Base-by-base conservation (phyloP, 169 alveolate species). In the Eimeria acervulina region DNA sequence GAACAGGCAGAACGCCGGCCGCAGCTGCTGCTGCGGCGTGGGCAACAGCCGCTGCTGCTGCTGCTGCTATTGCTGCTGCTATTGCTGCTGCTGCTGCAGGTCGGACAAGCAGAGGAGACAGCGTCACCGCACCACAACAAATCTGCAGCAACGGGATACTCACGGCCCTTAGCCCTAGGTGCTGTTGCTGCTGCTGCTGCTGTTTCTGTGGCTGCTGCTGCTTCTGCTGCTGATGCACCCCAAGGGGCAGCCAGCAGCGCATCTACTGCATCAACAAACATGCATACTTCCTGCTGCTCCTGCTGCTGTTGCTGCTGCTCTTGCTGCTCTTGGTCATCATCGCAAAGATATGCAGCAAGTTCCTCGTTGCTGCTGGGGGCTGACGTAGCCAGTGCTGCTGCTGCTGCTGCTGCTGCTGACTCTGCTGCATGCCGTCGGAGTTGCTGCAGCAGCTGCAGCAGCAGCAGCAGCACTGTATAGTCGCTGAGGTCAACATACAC, bases 361-460 rank as follows among this genome's bases (percentile, higher is more conserved):
- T 47, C 47, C n/a, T 51, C 91, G 12, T 7, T 8, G 89, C 68
- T 80, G 66, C 21, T 42, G 44, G 38, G n/a, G 21, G 44, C 28
- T n/a, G 74, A 13, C 47, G 21, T 74, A 33, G 83, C 83, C 26
- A 15, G 52, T 81, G 68, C 91, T 28, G 91, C 91, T 81, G 44
- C 51, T 52, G 72, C 74, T 81, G 68, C 52, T 81, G 59, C 59
- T 51, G 68, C 91, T 81, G 91, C 91, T n/a, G 47, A 7, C n/a
- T 59, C 68, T 81, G 74, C 91, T 28, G 91, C 91, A 17, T 81
- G 91, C 28, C 42, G 68, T 23, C 51, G 68, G n/a, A 81, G 68
- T 31, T 81, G 91, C 68, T 81, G 74, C 74, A 81, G 52, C 51
- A 81, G 72, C 91, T 47, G 91, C 91, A 52, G 74, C 91, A 81